Evolutionary conservation across 306 rosid genomes (phyloP), one percentile per base, ranked within the genome.

Genomic region (Rosa multiflora): DNA sequence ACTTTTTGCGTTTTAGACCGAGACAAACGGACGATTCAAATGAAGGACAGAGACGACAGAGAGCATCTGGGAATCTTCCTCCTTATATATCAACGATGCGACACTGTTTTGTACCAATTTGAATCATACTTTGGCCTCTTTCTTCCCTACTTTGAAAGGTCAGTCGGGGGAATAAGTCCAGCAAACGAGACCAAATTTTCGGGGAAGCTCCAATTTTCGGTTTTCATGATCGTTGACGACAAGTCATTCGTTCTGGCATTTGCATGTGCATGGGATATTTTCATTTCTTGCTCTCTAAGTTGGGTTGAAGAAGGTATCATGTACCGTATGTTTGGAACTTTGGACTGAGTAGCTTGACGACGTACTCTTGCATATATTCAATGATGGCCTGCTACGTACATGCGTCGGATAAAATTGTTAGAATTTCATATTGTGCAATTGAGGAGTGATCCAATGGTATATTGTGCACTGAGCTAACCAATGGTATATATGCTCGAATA

Each of bases 61-160:
- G 69, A 13, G 69, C 69, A 63, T 63, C 44, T 66, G 44, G 46
- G 47, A 66, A 66, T 66, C 23, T 35, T 66, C 47, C 23, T 3
- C 15, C 23, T 32, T 35, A 3, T 37, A 17, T 14, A 66, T 35
- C 21, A 17, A 37, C 47, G 47, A 35, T 17, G 71, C 26, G 0
- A 39, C 23, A 39, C 23, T 67, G 12, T 15, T 66, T 66, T 37
- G 70, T 66, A 39, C 47, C 47, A 18, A 37, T 67, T 67, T 67
- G 71, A 67, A 67, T 67, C 71, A 17, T 67, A 67, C 48, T 39
- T 67, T 67, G 71, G 71, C 47, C 48, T 67, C 71, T 15, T 17
- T 12, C 43, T 37, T 63, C 69, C 43, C 13, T 14, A 37, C 47
- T 67, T 17, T 1, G 71, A 67, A 39, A 37, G 71, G 11, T 39